Base-by-base conservation (phyloP, 345 rosid species). In the Eucalyptus albens region DNA sequence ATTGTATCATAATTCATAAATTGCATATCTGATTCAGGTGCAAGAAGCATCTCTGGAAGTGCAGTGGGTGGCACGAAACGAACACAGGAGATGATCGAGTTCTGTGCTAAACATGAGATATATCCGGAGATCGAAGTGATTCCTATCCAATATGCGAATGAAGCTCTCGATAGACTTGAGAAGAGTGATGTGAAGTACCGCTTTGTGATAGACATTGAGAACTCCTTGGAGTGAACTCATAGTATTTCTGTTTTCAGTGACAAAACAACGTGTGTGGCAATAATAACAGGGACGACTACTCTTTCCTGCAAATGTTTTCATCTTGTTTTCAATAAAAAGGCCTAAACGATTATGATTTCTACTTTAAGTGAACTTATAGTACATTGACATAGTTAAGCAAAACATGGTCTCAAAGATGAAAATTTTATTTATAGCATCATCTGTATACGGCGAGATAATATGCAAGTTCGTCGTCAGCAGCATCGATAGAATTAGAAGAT, bases 81-180 rank as follows among this genome's bases (percentile, higher is more conserved):
- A 82, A 93, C 92, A 12, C 92, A 90, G 60, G 94, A 94, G 86
- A 94, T 90, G 92, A 49, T 94, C 45, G 92, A 94, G 11, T 90
- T 92, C 9, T 92, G 94, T 87, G 91, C 91, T 59, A 88, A 89
- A 27, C 55, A 92, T 47, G 90, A 90, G 90, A 86, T 92, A 26
- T 90, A 90, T 88, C 92, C 92, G 7, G 85, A 88, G 90, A 82
- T 90, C 3, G 92, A 93, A 86, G 33, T 92, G 27, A 87, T 93
- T 51, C 93, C 93, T 29, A 91, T 92, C 24, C 89, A 92, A 42
- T 88, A 90, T 87, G 90, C 88, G 5, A 93, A 93, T 55, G 92
- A 90, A 87, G 94, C 95, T 53, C 87, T 89, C 10, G 92, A 90
- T 80, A 92, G 93, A 88, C 49, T 94, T 21, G 21, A 50, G 85